Evolutionary conservation across 371 early-diverging fungal genomes (phyloP).

Genomic region (Nematocida ironsii): DNA sequence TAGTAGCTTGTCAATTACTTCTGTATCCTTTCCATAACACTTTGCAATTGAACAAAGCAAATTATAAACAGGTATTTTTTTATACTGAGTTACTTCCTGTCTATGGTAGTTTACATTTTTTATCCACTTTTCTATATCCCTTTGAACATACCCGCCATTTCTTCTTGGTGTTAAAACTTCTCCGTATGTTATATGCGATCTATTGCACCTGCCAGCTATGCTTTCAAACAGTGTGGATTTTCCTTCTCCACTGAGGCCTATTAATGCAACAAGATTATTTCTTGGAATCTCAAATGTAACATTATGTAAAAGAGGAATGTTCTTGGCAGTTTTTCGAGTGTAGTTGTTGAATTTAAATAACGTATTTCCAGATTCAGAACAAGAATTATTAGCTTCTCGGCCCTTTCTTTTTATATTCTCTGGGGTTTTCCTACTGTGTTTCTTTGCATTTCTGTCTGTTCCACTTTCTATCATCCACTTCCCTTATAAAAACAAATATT

Average conservation of each 20-base stretch:
- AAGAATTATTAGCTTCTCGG: neutral
- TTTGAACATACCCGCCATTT: neutral
- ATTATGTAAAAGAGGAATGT: conserved; percentile 11
- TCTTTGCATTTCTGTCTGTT: neutral
- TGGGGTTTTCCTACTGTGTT: neutral
- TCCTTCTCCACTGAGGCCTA: conserved; percentile 29
- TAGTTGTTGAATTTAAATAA: conserved; percentile 18
- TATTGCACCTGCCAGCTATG: conserved; percentile 8
- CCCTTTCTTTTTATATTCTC: neutral
- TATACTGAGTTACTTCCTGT: conserved; percentile 19
- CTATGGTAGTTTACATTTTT: conserved; percentile 17
- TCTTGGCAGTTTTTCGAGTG: conserved; percentile 29
- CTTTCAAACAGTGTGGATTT: conserved; percentile 26
- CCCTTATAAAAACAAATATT: neutral
- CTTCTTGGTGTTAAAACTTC: neutral
- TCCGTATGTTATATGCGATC: conserved; percentile 21
- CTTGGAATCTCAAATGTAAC: conserved; percentile 1
- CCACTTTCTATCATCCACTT: neutral
- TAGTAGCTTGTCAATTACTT: neutral
- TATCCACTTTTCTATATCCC: conserved; percentile 10
- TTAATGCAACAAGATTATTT: conserved; percentile 20
- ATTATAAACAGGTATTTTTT: conserved; percentile 17
- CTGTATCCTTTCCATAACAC: conserved; percentile 18
- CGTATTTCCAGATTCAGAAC: too few relatives aligned
- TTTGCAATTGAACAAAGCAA: conserved; percentile 5